phyloP scores from a whole-genome alignment of 2,329 filamentous ascomycete species.

The Fusarium succisae region DNA sequence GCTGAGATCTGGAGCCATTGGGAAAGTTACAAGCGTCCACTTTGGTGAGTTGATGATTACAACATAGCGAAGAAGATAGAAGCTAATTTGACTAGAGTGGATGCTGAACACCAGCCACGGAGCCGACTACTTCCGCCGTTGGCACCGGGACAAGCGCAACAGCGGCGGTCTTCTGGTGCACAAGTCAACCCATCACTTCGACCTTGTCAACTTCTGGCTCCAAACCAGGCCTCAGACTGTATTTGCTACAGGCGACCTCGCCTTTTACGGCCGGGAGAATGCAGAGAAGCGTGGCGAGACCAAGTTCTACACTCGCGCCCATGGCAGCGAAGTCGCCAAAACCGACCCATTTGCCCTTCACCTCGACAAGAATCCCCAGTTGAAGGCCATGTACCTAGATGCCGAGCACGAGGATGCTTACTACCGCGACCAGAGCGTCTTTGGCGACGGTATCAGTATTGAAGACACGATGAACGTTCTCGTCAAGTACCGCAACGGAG shows the following conservation, averaged over 20 bases:
- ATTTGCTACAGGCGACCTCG: slow-evolving; percentile 66
- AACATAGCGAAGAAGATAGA: accelerated
- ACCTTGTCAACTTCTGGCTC: slow-evolving; percentile 72
- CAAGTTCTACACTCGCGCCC: slow-evolving; percentile 60
- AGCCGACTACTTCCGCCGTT: slow-evolving; percentile 70
- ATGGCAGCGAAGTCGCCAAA: slow-evolving; percentile 60
- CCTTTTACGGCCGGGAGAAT: slow-evolving; percentile 70
- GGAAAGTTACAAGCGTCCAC: slow-evolving; percentile 65
- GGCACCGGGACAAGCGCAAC: slow-evolving; percentile 70
- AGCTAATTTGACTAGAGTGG: slow-evolving; percentile 59
- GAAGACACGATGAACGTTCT: slow-evolving; percentile 72
- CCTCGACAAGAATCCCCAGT: slow-evolving; percentile 59
- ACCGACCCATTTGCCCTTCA: slow-evolving; percentile 68
- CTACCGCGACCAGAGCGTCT: slow-evolving; percentile 69
- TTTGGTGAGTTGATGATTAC: slow-evolving; percentile 47
- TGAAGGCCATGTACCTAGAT: slow-evolving; percentile 68
- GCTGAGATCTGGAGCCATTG: slow-evolving; percentile 63
- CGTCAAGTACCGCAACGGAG: slow-evolving; percentile 65
- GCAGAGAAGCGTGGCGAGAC: slow-evolving; percentile 64
- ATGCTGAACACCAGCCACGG: slow-evolving; percentile 70
- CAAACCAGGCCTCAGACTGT: slow-evolving; percentile 64
- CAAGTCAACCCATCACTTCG: slow-evolving; percentile 72
- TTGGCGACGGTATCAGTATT: slow-evolving; percentile 70
- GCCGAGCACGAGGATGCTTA: slow-evolving; percentile 72
- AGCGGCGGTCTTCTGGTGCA: slow-evolving; percentile 68